Evolutionary conservation across 2,329 filamentous ascomycete genomes (phyloP), one percentile per base, ranked within the genome.

Genomic region (Sporothrix pseudoabietina): DNA sequence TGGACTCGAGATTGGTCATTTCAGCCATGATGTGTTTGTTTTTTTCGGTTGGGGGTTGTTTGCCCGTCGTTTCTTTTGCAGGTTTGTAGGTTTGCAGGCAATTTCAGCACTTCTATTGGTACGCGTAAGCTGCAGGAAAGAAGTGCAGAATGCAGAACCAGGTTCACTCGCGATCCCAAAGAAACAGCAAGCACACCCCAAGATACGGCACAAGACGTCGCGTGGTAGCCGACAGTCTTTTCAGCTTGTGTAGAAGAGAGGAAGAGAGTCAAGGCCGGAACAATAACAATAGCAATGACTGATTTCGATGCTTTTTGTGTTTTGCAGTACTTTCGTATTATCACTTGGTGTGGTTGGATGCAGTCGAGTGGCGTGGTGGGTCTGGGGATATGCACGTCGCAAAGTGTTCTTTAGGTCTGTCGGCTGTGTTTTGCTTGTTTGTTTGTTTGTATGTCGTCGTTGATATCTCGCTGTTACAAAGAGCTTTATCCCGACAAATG

Each of bases 1-100:
- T 78, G n/a, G 77, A 78, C 75, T 76, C 75, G 57, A 78, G 75
- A 65, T 78, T 77, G 16, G 65, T 65, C 52, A 72, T 41, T n/a
- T 77, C 72, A n/a, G 76, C 72, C 76, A 76, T 76, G 39, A n/a
- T 68, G 57, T 70, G 16, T 41, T 69, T 16, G 4, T 35, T 12
- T 44, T 12, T 44, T 66, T 8, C 4, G 26, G 7, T 19, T 41
- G 14, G 16, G 9, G 26, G 7, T 19, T 41, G 14, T 22, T 12
- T 49, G 32, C 39, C 22, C 10, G 63, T 32, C 32, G 26, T 66
- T 57, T 10, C 19, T 55, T 41, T 26, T 66, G 30, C 55, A 49
- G 44, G 16, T 52, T 52, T 63, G 35, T 2, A 35, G 26, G 26
- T 26, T 35, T 47, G 61, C 19, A 44, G 26, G 26, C 1, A 9